These are phyloP conservation scores for Arthrobotrys conoides DNA, from an alignment of 2,329 filamentous ascomycete genomes.

Conservation along the genomic window DNA sequence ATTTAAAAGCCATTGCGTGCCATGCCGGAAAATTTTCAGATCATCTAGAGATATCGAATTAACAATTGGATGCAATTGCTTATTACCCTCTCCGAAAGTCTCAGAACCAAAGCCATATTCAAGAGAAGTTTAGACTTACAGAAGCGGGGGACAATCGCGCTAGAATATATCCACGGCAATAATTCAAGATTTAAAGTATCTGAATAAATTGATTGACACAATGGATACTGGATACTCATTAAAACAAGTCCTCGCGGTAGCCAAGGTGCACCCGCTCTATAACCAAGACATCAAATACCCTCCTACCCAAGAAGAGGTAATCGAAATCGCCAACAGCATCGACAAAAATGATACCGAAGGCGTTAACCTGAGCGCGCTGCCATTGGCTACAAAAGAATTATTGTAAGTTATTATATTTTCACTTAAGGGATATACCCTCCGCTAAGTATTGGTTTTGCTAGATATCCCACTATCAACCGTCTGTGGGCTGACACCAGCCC, in stretches of 20 bases:
- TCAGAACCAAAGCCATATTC: too few relatives aligned
- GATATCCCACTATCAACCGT: constrained; percentile 66
- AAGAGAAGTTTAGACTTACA: too few relatives aligned
- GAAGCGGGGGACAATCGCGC: too few relatives aligned
- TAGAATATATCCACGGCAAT: too few relatives aligned
- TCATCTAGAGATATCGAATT: too few relatives aligned
- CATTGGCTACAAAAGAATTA: constrained; percentile 32
- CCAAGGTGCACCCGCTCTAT: constrained; percentile 48
- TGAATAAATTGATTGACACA: neutral
- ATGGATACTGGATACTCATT: constrained; percentile 50
- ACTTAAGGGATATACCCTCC: neutral
- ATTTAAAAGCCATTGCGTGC: too few relatives aligned
- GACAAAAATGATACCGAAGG: constrained; percentile 8
- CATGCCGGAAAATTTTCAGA: too few relatives aligned
- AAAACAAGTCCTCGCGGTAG: constrained; percentile 50
- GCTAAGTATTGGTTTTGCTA: constrained; percentile 59
- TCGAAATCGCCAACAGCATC: constrained; percentile 17
- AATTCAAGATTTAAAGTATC: too few relatives aligned
- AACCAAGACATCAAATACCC: constrained; percentile 41
- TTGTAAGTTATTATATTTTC: constrained; percentile 18
- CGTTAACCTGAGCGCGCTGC: constrained; percentile 26
- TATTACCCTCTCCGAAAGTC: too few relatives aligned
- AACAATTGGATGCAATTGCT: too few relatives aligned
- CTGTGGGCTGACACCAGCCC: constrained; percentile 65
- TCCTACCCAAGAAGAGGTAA: constrained; percentile 32